phyloP scores from a whole-genome alignment of 306 rosid species.

The Aeschynomene evenia region DNA sequence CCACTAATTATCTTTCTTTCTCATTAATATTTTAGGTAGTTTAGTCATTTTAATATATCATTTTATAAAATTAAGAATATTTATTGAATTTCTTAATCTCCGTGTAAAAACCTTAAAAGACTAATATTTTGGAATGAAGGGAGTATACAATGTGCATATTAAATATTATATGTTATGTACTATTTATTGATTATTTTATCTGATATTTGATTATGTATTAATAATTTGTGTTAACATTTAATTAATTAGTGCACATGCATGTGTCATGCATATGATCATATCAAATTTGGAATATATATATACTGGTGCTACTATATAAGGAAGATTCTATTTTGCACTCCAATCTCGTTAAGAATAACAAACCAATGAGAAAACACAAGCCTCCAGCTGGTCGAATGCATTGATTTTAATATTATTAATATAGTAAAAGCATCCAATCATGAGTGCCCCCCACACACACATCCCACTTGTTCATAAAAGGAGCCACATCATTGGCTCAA shows the following conservation, averaged over 20 bases:
- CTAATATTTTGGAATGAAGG: too few species aligned
- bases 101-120: too few species aligned
- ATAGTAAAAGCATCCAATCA: conserved; percentile 17
- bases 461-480: conserved; percentile 39
- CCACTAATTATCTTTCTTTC: too few species aligned
- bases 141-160: too few species aligned
- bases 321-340: not conserved
- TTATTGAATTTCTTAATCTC: too few species aligned
- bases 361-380: conserved; percentile 6
- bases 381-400: not conserved
- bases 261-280: not conserved
- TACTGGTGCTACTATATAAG: not conserved
- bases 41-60: too few species aligned
- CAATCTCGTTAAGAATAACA: not conserved
- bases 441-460: not conserved
- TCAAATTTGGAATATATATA: too few species aligned
- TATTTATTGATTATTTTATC: too few species aligned
- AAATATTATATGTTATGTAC: too few species aligned
- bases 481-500: not conserved
- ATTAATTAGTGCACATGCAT: not conserved
- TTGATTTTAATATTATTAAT: conserved; percentile 20
- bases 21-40: too few species aligned
- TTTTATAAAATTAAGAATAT: too few species aligned
- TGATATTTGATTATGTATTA: not conserved
- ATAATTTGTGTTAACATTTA: too few species aligned